Evolutionary conservation across 768 basidiomycete genomes (phyloP), one percentile per base, ranked within the genome.

Genomic region (Melanogaster broomeanus): DNA sequence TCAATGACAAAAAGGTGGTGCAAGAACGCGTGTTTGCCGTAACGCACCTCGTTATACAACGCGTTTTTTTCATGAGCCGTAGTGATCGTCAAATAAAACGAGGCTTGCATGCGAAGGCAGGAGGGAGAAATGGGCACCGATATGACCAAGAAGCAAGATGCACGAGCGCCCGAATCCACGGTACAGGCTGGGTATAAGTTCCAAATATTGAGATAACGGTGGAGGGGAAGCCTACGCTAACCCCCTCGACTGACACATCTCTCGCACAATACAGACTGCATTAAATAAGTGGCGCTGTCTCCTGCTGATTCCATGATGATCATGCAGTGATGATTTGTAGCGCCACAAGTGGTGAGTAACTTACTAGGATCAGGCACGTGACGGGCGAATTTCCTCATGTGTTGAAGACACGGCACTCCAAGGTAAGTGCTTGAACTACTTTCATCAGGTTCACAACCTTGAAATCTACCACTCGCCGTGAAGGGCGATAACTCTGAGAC

Each of bases 61-160:
- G 49, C 58, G 33, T 65, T 63, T 53, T 63, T 40, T 56, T 47
- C 61, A 55, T 47, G 60, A 57, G 49, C 48, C n/a, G 21, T 40
- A 16, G 24, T 46, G 45, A 54, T 28, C 37, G 69, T 53, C 52
- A 56, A 48, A 49, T 41, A 49, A 51, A 31, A 5, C 31, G 31
- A 31, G 31, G 31, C 15, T 31, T 27, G 10, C 12, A 15, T 10
- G 3, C 5, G 31, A 31, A 39, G 28, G 19, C 7, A 30, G 41
- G 31, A 21, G 27, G 15, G 40, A 11, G 22, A 34, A 33, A 24
- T n/a, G n/a, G n/a, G 40, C 58, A 49, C 27, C 24, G 31, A 31
- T 31, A 13, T 31, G 31, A 31, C 31, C 31, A 31, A 13, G 31
- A 31, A 13, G 12, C 9, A 12, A 12, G 31, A 31, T 37, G n/a